Evolutionary conservation across 768 basidiomycete genomes (phyloP), one percentile per base, ranked within the genome.

Genomic region (Brasilioporus rufonigricans): DNA sequence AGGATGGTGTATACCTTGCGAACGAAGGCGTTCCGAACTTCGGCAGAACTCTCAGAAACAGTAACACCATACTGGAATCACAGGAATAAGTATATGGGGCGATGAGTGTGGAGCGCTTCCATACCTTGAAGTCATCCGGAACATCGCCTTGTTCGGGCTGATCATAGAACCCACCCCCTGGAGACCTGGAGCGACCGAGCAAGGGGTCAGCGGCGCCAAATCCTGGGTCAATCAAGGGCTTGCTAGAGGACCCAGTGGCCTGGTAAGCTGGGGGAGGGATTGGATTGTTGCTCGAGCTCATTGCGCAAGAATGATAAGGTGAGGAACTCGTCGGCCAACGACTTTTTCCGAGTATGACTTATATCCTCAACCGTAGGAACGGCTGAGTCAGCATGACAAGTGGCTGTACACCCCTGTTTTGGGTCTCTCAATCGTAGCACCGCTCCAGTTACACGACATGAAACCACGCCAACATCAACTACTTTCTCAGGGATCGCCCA

Each of bases 41-140:
- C 87, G 4, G 77, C 71, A 12, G 87, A 80, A 56, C 87, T 87
- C 56, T 92, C 91, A 1, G 84, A 81, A 14, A 93, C 91, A 2
- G 83, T 84, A 2, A 87, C 84, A 2, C 91, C 91, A 65, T 93
- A 93, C 90, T 91, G 54, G 29, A 18, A 50, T 58, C 48, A 43
- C 9, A 19, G 14, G 29, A 24, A 46, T 60, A 44, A 65, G 54
- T 31, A 29, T n/a, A 21, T 24, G 14, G 16, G 38, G 48, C 32
- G 19, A 47, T 44, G 41, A 11, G 50, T 29, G 33, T 3, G 12
- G 16, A 14, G 32, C 29, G n/a, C 29, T 43, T 32, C 64, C 74
- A 23, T 56, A 91, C 91, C 82, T 95, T 93, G 83, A 97, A 97
- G 71, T 97, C 95, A 64, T 96, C 94, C 0, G 91, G 92, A 44